phyloP scores from a whole-genome alignment of 1,284 basidiomycete species.

The Xanthoconium separans region DNA sequence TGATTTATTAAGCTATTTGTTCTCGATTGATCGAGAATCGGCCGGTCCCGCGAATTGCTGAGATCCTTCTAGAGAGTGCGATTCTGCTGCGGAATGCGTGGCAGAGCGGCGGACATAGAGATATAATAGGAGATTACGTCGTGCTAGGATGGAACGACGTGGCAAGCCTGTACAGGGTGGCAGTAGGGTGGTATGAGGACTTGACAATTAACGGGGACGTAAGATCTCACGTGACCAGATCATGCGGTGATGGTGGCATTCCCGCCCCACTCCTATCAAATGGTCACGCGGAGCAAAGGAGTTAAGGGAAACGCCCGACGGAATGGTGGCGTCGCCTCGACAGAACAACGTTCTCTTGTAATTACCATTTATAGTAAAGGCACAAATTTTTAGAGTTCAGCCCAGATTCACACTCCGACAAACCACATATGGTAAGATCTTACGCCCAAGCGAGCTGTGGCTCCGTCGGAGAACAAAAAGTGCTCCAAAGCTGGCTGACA shows the following conservation, averaged over 20 bases:
- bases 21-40: slow-evolving; percentile 6
- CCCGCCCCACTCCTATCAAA: slow-evolving; percentile 27
- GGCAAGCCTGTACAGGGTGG: neutral
- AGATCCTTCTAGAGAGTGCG: neutral
- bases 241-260: slow-evolving; percentile 13
- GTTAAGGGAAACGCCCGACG: slow-evolving; percentile 18
- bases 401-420: slow-evolving; percentile 27
- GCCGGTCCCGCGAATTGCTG: slow-evolving; percentile 22
- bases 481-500: slow-evolving; percentile 35
- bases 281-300: slow-evolving; percentile 14
- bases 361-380: slow-evolving; percentile 1
- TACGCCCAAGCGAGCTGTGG: slow-evolving; percentile 32
- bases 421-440: slow-evolving; percentile 20
- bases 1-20: slow-evolving; percentile 7
- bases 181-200: neutral
- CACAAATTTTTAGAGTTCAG: slow-evolving; percentile 19
- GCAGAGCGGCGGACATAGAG: slow-evolving; percentile 7
- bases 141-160: neutral
- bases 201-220: slow-evolving; percentile 1
- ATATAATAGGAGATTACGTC: neutral
- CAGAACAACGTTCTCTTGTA: slow-evolving; percentile 19
- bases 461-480: slow-evolving; percentile 35
- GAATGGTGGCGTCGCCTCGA: slow-evolving; percentile 13
- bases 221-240: neutral
- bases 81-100: slow-evolving; percentile 15